phyloP scores from a whole-genome alignment of 2,329 filamentous ascomycete genomes.

The Apiospora kogelbergensis region DNA sequence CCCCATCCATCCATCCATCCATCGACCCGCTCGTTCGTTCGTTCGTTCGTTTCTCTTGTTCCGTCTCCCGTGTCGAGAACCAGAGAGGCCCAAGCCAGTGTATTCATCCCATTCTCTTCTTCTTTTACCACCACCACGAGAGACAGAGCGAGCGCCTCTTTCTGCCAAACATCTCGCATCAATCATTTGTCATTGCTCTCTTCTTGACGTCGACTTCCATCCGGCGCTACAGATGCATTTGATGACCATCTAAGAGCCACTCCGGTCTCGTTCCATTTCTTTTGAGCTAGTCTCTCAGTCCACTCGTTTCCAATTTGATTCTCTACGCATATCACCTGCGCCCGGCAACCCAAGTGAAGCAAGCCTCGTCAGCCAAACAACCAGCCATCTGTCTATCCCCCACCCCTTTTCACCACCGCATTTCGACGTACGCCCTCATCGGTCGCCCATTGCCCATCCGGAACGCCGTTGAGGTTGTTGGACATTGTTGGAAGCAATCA shows the following conservation, averaged over 20 bases:
- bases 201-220: background rate
- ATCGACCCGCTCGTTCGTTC: background rate
- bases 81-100: constrained; percentile 4
- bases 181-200: constrained; percentile 5
- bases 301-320: constrained; percentile 40
- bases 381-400: background rate
- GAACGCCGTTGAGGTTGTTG: background rate
- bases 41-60: background rate
- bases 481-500: background rate
- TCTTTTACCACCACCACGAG: constrained; percentile 3
- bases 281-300: constrained; percentile 48
- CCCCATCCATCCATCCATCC: background rate
- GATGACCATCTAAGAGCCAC: constrained; percentile 25
- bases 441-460: background rate
- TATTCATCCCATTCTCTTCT: constrained; percentile 4
- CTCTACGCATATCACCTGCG: background rate
- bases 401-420: background rate
- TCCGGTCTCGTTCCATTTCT: constrained; percentile 28
- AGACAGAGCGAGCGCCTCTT: background rate
- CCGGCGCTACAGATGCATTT: constrained; percentile 23
- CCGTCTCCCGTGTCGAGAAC: constrained; percentile 2
- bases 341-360: background rate
- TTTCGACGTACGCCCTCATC: background rate
- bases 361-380: background rate
- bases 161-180: background rate